Base-by-base conservation (phyloP, 2,329 filamentous ascomycete genomes). In the Calonectria ilicicola region DNA sequence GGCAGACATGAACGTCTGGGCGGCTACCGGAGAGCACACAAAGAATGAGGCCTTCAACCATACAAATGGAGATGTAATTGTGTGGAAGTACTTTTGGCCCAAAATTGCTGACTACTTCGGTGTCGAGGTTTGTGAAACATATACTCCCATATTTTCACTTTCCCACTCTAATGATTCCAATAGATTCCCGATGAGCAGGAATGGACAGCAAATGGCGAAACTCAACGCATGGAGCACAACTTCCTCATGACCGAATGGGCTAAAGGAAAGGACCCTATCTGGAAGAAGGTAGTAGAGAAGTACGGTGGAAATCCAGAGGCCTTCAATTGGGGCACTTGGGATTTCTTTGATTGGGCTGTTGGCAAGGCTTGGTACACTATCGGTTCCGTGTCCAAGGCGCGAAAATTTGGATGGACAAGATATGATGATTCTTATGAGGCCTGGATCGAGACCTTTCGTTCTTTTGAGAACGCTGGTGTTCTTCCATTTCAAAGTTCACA, bases 341-440 rank as follows among this genome's bases (percentile, higher is more conserved):
- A 76, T 60, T 76, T 76, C 29, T 74, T 76, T 14, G 75, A 75
- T 47, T 76, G 75, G 75, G 73, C 72, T 3, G 66, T 76, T 19
- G 75, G 75, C 35, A 76, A 76, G 64, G 64, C 74, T 21, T 76
- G 74, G 75, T 71, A 60, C 14, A 76, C 75, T 2, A 74, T 76
- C 14, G 23, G 68, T 12, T 63, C 42, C 14, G 67, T 74, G 3
- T 32, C 64, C 14, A 76, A 76, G 51, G 75, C 75, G 5, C 75
- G 73, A 66, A 76, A 75, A 49, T 76, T 74, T 44, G 75, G 75
- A 14, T 75, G 75, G 75, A 72, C 53, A 23, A 56, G 75, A 19
- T 76, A 69, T 14, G 75, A 76, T 26, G 73, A 75, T 32, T 75
- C 73, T 0, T 76, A 75, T 5, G 73, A 76, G 10, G 67, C 73